A percentile compares a stretch with the other conserved stretches of the same genome.
phyloP scores from a whole-genome alignment of 495 filamentous ascomycete species.

The Neurospora sp. region DNA sequence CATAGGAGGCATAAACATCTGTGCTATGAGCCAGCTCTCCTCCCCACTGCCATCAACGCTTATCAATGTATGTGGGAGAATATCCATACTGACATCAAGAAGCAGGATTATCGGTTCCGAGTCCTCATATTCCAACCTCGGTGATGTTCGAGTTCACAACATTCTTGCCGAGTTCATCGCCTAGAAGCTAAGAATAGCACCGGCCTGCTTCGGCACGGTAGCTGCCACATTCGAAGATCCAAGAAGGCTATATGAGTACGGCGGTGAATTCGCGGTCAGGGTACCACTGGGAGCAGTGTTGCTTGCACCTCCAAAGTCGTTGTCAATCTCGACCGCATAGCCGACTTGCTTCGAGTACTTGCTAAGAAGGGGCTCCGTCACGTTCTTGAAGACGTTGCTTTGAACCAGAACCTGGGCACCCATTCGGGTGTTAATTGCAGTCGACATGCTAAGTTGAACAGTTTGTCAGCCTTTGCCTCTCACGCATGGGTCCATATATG shows the following conservation, averaged over 20 bases:
- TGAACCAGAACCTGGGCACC: slow-evolving; percentile 56
- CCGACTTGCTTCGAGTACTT: slow-evolving; percentile 45
- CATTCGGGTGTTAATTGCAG: slow-evolving; percentile 55
- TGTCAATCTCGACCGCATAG: slow-evolving; percentile 39
- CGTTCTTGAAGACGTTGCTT: slow-evolving; percentile 45
- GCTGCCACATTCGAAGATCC: slow-evolving; percentile 32
- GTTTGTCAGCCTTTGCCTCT: slow-evolving; percentile 5
- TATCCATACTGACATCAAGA: neutral
- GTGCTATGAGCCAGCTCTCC: neutral
- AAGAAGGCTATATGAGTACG: slow-evolving; percentile 42
- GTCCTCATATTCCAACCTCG: neutral
- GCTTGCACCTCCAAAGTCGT: slow-evolving; percentile 41
- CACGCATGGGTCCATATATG: neutral
- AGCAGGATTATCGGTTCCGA: neutral
- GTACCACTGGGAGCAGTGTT: slow-evolving; percentile 40
- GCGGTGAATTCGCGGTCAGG: slow-evolving; percentile 29
- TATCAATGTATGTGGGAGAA: neutral
- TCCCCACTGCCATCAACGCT: neutral
- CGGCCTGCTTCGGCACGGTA: slow-evolving; percentile 39
- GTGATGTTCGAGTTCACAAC: neutral
- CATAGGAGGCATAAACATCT: neutral
- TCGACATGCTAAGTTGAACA: slow-evolving; percentile 29
- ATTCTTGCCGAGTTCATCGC: neutral
- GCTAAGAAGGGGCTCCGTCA: slow-evolving; percentile 39
- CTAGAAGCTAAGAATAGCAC: slow-evolving; percentile 45